Conservation (phyloP, 164 flowering plant species). For the Cinnamomum micranthum region DNA sequence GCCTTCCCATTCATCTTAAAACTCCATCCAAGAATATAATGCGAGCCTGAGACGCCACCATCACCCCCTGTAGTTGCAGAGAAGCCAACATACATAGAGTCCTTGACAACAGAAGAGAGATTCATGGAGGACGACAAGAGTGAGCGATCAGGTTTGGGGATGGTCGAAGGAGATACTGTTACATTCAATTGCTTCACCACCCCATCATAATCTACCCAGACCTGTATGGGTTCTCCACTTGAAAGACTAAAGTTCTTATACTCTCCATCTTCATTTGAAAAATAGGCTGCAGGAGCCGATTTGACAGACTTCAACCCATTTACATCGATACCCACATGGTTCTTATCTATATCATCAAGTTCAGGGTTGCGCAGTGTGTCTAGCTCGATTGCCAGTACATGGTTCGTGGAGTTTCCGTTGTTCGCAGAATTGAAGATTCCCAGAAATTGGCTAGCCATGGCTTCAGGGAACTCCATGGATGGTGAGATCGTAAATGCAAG, state of each 20-base stretch:
- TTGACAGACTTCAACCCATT: slow-evolving; percentile 17
- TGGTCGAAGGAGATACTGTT: slow-evolving; percentile 18
- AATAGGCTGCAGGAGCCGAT: slow-evolving; percentile 19
- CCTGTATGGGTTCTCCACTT: slow-evolving; percentile 20
- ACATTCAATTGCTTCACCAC: slow-evolving; percentile 13
- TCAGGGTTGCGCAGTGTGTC: slow-evolving; percentile 12
- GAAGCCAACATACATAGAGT: slow-evolving; percentile 16
- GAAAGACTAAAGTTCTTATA: slow-evolving; percentile 4
- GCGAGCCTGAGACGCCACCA: neutral
- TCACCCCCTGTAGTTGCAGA: slow-evolving; percentile 1
- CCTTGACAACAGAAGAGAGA: slow-evolving; percentile 4
- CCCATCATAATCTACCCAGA: slow-evolving; percentile 29
- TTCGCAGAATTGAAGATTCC: slow-evolving; percentile 20
- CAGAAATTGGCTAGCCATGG: slow-evolving; percentile 11
- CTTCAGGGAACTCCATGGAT: slow-evolving; percentile 3
- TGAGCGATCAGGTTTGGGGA: slow-evolving; percentile 8
- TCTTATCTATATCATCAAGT: slow-evolving; percentile 18
- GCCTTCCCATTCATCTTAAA: slow-evolving; percentile 11
- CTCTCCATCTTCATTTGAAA: neutral
- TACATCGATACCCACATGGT: slow-evolving; percentile 28
- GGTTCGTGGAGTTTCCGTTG: slow-evolving; percentile 10
- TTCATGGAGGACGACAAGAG: slow-evolving; percentile 4
- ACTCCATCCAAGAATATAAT: slow-evolving; percentile 18
- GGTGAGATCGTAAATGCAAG: slow-evolving; percentile 24
- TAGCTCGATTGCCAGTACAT: slow-evolving; percentile 19